phyloP scores from a whole-genome alignment of 495 filamentous ascomycete genomes.

The Podospora didyma region DNA sequence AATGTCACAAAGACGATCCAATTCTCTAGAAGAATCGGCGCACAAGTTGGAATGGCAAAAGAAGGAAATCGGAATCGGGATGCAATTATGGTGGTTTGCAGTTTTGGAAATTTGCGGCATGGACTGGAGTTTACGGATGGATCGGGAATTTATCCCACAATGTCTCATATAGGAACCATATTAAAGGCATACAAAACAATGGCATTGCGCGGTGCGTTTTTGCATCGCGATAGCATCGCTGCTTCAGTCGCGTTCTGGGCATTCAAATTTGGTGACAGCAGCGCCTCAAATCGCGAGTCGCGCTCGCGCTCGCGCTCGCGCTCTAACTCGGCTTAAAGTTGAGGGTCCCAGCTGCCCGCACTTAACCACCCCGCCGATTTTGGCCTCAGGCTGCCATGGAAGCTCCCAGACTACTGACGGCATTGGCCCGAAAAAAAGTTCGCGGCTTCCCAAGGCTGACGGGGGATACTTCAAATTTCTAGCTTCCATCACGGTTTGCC shows the following conservation, averaged over 20 bases:
- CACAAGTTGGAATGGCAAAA: not conserved
- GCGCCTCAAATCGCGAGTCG: slow-evolving; percentile 16
- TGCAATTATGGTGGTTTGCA: too few species aligned
- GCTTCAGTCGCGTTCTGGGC: not conserved
- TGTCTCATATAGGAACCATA: too few species aligned
- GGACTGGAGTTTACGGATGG: too few species aligned
- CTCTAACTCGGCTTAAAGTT: slow-evolving; percentile 6
- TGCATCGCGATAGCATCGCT: not conserved
- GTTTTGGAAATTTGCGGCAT: too few species aligned
- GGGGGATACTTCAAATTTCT: slow-evolving; percentile 2
- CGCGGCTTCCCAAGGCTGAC: not conserved
- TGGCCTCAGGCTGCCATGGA: slow-evolving; percentile 23
- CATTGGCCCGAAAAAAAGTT: slow-evolving; percentile 15
- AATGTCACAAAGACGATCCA: not conserved
- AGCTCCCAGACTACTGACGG: not conserved
- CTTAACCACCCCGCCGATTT: not conserved
- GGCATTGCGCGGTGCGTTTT: too few species aligned
- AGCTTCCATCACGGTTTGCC: too few species aligned
- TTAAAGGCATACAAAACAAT: too few species aligned
- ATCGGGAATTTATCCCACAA: too few species aligned
- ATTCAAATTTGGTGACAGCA: not conserved
- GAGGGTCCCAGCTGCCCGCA: slow-evolving; percentile 2
- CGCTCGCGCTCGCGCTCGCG: slow-evolving; percentile 10
- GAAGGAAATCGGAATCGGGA: too few species aligned
- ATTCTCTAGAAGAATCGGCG: not conserved